These are phyloP conservation scores for Cornus controversa DNA, from an alignment of 148 eudicot genomes.

Conservation along the genomic window DNA sequence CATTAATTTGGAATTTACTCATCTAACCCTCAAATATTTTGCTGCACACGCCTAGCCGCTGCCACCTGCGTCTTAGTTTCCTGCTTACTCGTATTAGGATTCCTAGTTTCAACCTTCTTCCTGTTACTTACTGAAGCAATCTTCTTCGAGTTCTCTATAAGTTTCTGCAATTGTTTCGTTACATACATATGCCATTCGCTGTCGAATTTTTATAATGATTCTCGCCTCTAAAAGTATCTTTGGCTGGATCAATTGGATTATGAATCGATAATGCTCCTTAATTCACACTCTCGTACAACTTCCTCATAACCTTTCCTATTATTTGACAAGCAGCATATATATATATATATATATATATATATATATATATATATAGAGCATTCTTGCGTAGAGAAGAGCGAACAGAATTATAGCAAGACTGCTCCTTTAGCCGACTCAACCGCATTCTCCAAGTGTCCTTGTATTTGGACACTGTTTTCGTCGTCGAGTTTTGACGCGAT, in stretches of 20 bases:
- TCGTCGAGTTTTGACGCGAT: background rate
- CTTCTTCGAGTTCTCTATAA: too few species aligned
- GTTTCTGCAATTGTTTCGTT: too few species aligned
- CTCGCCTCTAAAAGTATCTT: background rate
- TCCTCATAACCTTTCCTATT: background rate
- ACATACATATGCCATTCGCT: too few species aligned
- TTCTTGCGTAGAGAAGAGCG: too few species aligned
- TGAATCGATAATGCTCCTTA: background rate
- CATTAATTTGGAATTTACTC: too few species aligned
- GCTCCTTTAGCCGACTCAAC: background rate
- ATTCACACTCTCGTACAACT: conserved; percentile 11
- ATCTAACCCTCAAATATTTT: too few species aligned
- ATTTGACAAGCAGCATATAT: too few species aligned
- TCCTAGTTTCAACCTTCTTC: too few species aligned
- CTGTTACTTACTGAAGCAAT: too few species aligned
- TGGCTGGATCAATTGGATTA: background rate
- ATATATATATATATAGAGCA: too few species aligned
- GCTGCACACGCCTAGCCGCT: background rate
- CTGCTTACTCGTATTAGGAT: background rate
- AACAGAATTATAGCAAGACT: background rate
- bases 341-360: too few species aligned
- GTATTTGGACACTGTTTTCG: background rate
- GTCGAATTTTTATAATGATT: too few species aligned
- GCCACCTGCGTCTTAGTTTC: background rate
- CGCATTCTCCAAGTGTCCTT: background rate